These are phyloP conservation scores for Suillus lakei DNA, from an alignment of 768 basidiomycete genomes.

Conservation along the genomic window DNA sequence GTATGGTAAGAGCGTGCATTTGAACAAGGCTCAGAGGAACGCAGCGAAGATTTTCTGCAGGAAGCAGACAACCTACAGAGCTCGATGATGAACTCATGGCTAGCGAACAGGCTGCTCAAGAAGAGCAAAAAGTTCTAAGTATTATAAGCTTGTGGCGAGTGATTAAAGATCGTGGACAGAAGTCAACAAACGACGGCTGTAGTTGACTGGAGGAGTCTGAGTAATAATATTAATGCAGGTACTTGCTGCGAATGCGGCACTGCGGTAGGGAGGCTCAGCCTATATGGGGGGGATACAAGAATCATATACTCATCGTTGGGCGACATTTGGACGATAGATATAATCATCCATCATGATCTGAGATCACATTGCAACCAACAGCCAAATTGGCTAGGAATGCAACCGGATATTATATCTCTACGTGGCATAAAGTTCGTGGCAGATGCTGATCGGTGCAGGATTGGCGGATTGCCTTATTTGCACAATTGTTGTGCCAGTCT, in stretches of 20 bases:
- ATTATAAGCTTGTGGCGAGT: slow-evolving; percentile 38
- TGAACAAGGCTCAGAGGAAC: slow-evolving; percentile 52
- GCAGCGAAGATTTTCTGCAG: slow-evolving; percentile 75
- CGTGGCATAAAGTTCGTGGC: slow-evolving; percentile 7
- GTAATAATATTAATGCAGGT: slow-evolving; percentile 51
- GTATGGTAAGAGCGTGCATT: slow-evolving; percentile 59
- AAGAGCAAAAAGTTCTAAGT: slow-evolving; percentile 31
- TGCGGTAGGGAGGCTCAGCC: slow-evolving; percentile 12
- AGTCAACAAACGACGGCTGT: slow-evolving; percentile 24
- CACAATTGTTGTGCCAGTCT: not conserved
- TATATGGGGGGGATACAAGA: slow-evolving; percentile 26
- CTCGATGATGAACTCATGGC: slow-evolving; percentile 48
- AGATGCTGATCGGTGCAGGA: not conserved
- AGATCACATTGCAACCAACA: not conserved
- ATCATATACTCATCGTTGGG: slow-evolving; percentile 7
- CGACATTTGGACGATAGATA: not conserved
- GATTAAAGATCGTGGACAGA: slow-evolving; percentile 20
- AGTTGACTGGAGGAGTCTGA: slow-evolving; percentile 27
- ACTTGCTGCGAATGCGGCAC: slow-evolving; percentile 38
- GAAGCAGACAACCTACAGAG: slow-evolving; percentile 66
- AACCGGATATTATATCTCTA: not conserved
- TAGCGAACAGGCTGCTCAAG: slow-evolving; percentile 5
- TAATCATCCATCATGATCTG: not conserved
- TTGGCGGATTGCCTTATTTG: not conserved
- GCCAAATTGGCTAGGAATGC: not conserved